Evolutionary conservation across 139 green algal genomes (phyloP).

Genomic region (Ettlia oleoabundans): DNA sequence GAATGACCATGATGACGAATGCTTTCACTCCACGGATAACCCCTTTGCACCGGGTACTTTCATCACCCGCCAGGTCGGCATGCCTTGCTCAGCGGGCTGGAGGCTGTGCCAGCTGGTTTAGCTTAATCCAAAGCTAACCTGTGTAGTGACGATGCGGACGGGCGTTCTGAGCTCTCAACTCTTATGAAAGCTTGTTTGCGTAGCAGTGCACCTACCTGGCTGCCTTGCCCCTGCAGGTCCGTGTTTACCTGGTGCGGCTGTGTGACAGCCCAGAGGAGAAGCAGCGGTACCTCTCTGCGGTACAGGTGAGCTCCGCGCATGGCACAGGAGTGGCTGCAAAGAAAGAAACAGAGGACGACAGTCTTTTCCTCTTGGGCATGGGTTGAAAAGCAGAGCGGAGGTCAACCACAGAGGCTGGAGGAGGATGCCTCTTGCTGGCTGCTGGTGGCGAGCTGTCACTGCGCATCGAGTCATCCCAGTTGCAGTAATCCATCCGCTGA

Average conservation of each 20-base stretch:
- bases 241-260: constrained; percentile 20
- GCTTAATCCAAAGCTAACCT: too few relatives aligned
- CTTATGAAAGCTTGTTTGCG: neutral
- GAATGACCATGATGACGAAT: neutral
- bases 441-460: neutral
- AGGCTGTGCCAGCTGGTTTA: neutral
- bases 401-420: neutral
- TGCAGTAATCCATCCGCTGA: too few relatives aligned
- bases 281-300: constrained; percentile 12
- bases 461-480: too few relatives aligned
- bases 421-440: neutral
- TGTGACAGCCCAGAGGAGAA: constrained; percentile 29
- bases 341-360: too few relatives aligned
- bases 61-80: constrained; percentile 23
- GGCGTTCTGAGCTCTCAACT: neutral
- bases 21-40: neutral
- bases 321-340: too few relatives aligned
- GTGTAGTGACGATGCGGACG: too few relatives aligned
- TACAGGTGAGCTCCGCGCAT: neutral
- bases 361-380: too few relatives aligned
- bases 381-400: neutral
- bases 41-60: constrained; percentile 29
- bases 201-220: neutral
- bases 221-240: constrained; percentile 8
- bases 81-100: neutral